A percentile compares a stretch with the other conserved stretches of the same genome.
These are phyloP conservation scores for Metarhizium rileyi DNA, from an alignment of 2,329 filamentous ascomycete genomes.

Conservation along the genomic window DNA sequence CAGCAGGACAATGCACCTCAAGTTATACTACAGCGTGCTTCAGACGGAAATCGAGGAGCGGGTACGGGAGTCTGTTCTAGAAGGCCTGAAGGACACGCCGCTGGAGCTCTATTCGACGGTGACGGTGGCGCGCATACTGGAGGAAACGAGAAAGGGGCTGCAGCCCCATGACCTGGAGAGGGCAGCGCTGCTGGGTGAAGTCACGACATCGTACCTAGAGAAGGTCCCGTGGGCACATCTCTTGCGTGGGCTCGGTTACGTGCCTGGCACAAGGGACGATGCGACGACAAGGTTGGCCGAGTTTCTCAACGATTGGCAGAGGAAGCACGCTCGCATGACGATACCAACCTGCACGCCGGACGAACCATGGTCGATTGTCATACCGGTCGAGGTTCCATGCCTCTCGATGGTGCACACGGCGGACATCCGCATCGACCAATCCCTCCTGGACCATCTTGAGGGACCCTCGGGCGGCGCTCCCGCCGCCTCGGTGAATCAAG, in stretches of 20 bases:
- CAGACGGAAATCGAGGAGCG: constrained; percentile 59
- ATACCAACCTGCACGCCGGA: constrained; percentile 14
- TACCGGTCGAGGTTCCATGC: constrained; percentile 82
- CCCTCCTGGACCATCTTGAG: constrained; percentile 20
- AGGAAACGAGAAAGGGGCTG: constrained; percentile 34
- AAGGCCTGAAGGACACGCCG: constrained; percentile 28
- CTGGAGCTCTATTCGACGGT: constrained; percentile 38
- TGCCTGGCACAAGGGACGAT: constrained; percentile 24
- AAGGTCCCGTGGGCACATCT: constrained; percentile 36
- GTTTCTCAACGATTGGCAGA: constrained; percentile 25
- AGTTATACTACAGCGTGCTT: constrained; percentile 65
- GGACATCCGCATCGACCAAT: constrained; percentile 46
- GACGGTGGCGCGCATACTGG: constrained; percentile 32
- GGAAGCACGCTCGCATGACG: constrained; percentile 16
- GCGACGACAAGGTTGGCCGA: constrained; percentile 16
- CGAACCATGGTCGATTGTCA: constrained; percentile 58
- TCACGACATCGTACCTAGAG: constrained; percentile 39
- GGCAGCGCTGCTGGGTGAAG: constrained; percentile 40
- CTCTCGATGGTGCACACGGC: constrained; percentile 76
- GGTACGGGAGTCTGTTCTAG: constrained; percentile 33
- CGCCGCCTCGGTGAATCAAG: constrained; percentile 51
- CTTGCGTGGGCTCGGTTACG: constrained; percentile 39
- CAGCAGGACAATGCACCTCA: constrained; percentile 50
- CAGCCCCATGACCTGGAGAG: constrained; percentile 45
- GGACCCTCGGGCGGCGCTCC: constrained; percentile 25